phyloP scores from a whole-genome alignment of 208 protist species.

The Trypanosoma rangeli region DNA sequence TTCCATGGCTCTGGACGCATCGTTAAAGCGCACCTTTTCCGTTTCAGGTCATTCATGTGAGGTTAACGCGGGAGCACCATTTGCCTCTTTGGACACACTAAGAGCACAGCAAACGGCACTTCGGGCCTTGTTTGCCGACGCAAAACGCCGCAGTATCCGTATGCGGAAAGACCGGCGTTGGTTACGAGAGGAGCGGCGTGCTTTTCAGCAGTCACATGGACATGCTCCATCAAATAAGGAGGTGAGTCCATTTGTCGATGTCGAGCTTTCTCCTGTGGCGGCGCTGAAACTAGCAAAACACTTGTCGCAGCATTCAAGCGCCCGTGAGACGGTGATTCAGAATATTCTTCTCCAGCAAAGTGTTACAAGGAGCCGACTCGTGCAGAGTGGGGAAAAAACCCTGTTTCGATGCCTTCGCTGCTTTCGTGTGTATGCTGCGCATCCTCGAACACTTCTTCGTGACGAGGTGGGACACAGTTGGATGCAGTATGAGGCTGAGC shows the following conservation, averaged over 20 bases:
- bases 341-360: constrained; percentile 63
- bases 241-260: constrained; percentile 51
- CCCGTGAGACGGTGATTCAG: constrained; percentile 42
- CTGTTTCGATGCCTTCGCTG: constrained; percentile 77
- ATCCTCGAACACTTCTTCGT: constrained; percentile 61
- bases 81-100: constrained; percentile 7
- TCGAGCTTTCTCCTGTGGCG: constrained; percentile 58
- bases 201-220: constrained; percentile 53
- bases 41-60: neutral
- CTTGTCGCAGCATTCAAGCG: constrained; percentile 25
- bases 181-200: constrained; percentile 48
- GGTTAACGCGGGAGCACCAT: neutral
- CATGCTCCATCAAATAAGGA: constrained; percentile 39
- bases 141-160: constrained; percentile 36
- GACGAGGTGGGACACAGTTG: constrained; percentile 65
- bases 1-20: constrained; percentile 22
- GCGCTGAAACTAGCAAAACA: constrained; percentile 57
- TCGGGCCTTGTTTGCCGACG: constrained; percentile 40
- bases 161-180: constrained; percentile 53
- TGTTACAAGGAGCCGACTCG: constrained; percentile 55
- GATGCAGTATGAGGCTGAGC: constrained; percentile 52
- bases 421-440: constrained; percentile 80
- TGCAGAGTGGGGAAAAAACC: constrained; percentile 53
- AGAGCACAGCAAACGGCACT: constrained; percentile 37
- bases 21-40: neutral